Evolutionary conservation across 2,329 filamentous ascomycete genomes (phyloP).

Genomic region (Emericellopsis atlantica): DNA sequence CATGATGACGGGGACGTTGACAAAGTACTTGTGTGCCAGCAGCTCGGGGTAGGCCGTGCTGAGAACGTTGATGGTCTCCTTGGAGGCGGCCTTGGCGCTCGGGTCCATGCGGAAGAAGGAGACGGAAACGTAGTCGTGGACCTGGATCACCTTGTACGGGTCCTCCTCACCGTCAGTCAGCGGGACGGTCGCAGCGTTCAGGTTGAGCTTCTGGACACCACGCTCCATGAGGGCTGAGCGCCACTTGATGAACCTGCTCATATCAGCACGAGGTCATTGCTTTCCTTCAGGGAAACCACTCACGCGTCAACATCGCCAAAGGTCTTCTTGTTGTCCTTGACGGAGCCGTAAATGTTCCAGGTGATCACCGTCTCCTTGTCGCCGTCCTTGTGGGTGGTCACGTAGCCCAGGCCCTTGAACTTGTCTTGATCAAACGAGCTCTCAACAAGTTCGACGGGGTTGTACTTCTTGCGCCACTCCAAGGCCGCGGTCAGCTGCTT

Average conservation of each 20-base stretch:
- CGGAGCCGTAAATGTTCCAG: slow-evolving; percentile 87
- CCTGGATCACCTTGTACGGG: slow-evolving; percentile 81
- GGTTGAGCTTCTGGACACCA: slow-evolving; percentile 60
- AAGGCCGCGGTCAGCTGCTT: slow-evolving; percentile 70
- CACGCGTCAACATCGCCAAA: slow-evolving; percentile 77
- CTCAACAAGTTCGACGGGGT: slow-evolving; percentile 54
- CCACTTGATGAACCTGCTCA: slow-evolving; percentile 71
- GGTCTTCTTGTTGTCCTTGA: slow-evolving; percentile 70
- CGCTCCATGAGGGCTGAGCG: slow-evolving; percentile 85
- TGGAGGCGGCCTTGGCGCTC: slow-evolving; percentile 61
- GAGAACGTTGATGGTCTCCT: slow-evolving; percentile 72
- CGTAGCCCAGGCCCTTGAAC: slow-evolving; percentile 69
- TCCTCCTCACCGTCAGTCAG: slow-evolving; percentile 66
- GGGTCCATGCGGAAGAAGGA: slow-evolving; percentile 77
- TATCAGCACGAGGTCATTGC: too few species aligned
- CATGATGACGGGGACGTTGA: slow-evolving; percentile 88
- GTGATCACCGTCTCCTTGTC: slow-evolving; percentile 56
- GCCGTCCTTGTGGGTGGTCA: slow-evolving; percentile 55
- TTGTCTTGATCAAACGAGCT: slow-evolving; percentile 54
- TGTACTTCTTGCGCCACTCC: slow-evolving; percentile 67
- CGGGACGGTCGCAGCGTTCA: slow-evolving; percentile 53
- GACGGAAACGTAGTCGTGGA: slow-evolving; percentile 85
- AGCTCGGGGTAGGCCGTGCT: slow-evolving; percentile 80
- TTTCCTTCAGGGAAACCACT: slow-evolving; percentile 17
- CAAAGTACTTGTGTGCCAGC: slow-evolving; percentile 77